Conservation (phyloP, 306 rosid genomes). For the Citrullus amarus region DNA sequence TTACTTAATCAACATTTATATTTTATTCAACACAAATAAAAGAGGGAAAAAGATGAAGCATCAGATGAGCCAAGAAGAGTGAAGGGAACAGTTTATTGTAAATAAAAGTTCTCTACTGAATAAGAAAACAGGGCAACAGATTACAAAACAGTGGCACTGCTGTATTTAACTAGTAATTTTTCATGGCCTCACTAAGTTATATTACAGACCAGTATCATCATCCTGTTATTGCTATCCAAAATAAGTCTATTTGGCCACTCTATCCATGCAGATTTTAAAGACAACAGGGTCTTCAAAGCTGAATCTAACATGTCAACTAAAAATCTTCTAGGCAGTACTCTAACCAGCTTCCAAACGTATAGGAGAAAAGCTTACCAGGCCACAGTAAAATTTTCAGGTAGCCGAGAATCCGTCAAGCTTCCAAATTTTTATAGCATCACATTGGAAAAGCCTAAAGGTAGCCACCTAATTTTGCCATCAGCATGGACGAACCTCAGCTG, state of each 20-base stretch:
- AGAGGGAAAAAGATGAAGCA: neutral
- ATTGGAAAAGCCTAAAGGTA: neutral
- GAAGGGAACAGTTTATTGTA: neutral
- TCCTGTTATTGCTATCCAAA: neutral
- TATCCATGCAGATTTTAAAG: neutral
- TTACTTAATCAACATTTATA: neutral
- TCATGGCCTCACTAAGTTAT: slow-evolving; percentile 4
- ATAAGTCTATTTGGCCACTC: neutral
- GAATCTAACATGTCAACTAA: slow-evolving; percentile 5
- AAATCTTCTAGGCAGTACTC: neutral
- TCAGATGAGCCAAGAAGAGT: neutral
- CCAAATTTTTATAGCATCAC: neutral
- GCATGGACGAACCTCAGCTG: slow-evolving; percentile 6
- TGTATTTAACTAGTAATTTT: neutral
- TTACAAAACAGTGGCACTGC: neutral
- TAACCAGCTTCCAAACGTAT: neutral
- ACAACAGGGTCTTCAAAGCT: neutral
- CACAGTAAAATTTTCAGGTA: neutral
- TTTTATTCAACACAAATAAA: neutral
- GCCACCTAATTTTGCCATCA: neutral
- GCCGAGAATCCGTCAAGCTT: neutral
- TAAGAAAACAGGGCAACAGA: slow-evolving; percentile 1
- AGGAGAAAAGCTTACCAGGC: neutral
- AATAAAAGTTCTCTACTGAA: neutral
- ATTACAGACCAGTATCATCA: slow-evolving; percentile 4